These are phyloP conservation scores for Curvularia spicifera DNA, from an alignment of 2,329 filamentous ascomycete species.

Conservation along the genomic window DNA sequence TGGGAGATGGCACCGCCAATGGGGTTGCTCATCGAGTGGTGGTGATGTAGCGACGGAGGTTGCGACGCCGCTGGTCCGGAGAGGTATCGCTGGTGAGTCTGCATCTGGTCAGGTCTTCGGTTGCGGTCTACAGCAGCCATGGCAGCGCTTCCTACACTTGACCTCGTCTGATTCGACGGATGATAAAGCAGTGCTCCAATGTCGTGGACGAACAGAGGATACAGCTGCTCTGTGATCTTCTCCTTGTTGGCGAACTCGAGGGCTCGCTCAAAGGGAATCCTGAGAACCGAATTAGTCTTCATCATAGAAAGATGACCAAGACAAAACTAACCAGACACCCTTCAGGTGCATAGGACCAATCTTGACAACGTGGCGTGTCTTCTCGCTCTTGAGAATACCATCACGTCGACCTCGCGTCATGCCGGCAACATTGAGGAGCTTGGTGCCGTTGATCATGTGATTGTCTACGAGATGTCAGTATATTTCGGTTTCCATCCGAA, in stretches of 20 bases:
- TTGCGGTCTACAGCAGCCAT: constrained; percentile 77
- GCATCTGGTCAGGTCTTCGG: constrained; percentile 53
- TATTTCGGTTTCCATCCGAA: not conserved
- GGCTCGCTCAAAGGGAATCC: constrained; percentile 98
- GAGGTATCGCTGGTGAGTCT: constrained; percentile 60
- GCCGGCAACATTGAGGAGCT: constrained; percentile 92
- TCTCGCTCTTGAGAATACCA: constrained; percentile 97
- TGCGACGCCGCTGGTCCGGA: constrained; percentile 64
- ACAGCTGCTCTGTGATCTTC: constrained; percentile 94
- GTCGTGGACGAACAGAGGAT: constrained; percentile 96
- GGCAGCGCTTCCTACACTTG: constrained; percentile 70
- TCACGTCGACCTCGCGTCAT: constrained; percentile 97
- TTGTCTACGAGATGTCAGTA: constrained; percentile 68
- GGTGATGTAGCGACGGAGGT: constrained; percentile 75
- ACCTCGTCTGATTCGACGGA: constrained; percentile 82
- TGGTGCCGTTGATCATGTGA: constrained; percentile 99
- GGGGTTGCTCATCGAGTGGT: constrained; percentile 69
- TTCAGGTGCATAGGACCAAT: constrained; percentile 99
- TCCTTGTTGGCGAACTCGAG: constrained; percentile 99
- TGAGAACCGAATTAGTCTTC: constrained; percentile 50
- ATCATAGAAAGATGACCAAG: not conserved
- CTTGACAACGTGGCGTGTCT: constrained; percentile 95
- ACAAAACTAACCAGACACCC: constrained; percentile 58
- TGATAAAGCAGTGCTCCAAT: constrained; percentile 94
- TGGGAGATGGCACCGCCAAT: constrained; percentile 69